Conservation (phyloP, 129 eudicot species). For the Silybum marianum region DNA sequence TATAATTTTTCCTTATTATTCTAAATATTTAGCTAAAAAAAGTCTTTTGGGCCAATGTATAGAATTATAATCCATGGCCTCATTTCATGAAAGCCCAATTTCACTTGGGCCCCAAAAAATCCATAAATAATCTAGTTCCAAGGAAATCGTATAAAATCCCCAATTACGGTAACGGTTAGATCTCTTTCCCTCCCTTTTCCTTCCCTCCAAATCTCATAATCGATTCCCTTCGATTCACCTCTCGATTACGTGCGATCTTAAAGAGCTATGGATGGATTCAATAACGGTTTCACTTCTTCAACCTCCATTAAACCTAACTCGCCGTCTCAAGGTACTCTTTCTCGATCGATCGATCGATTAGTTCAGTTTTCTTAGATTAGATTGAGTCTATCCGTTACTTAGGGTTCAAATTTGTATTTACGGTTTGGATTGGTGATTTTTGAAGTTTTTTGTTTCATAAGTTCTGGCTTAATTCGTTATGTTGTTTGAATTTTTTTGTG, state of each 20-base stretch:
- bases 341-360: background rate
- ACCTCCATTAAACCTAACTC: background rate
- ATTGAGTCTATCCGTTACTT: background rate
- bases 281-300: constrained; percentile 4
- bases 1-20: no score
- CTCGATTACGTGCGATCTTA: background rate
- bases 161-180: background rate
- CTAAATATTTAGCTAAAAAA: no score
- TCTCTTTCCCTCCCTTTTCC: background rate
- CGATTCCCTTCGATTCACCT: background rate
- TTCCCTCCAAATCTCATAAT: constrained; percentile 21
- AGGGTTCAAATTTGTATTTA: background rate
- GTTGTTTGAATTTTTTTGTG: background rate
- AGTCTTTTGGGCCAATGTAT: background rate
- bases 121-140: background rate
- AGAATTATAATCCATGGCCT: background rate
- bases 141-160: constrained; percentile 7
- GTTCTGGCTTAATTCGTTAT: background rate
- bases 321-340: background rate
- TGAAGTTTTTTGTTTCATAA: background rate
- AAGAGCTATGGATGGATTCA: constrained; percentile 18
- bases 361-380: background rate
- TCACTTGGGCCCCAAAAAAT: background rate
- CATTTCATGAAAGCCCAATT: background rate
- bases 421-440: background rate